phyloP scores from a whole-genome alignment of 23 red algal genomes.

The Gracilaria gracilis region DNA sequence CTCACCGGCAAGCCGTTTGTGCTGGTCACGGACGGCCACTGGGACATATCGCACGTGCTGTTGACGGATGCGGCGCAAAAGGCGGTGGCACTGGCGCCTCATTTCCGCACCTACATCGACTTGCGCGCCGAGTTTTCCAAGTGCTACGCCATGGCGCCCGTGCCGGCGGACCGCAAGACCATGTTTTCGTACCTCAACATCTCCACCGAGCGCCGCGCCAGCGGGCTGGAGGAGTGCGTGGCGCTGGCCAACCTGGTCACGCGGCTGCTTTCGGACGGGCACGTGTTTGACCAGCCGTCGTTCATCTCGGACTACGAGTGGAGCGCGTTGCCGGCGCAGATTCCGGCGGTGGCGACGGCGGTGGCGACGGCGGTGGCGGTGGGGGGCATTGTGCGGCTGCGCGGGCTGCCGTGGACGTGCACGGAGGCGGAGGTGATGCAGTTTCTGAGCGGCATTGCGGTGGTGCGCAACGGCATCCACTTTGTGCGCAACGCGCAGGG shows the following conservation, averaged over 20 bases:
- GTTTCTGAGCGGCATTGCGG: constrained; percentile 67
- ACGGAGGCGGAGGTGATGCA: constrained; percentile 76
- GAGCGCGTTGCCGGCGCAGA: constrained; percentile 40
- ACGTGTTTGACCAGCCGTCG: constrained; percentile 62
- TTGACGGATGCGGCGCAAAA: constrained; percentile 76
- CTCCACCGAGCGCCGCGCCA: constrained; percentile 41
- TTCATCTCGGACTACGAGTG: constrained; percentile 73
- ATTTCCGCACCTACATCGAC: constrained; percentile 79
- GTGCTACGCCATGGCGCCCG: constrained; percentile 61
- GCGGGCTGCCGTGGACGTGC: constrained; percentile 95
- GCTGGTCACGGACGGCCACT: constrained; percentile 83
- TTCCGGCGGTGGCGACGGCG: constrained; percentile 71
- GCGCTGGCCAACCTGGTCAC: constrained; percentile 65
- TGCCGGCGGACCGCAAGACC: constrained; percentile 64
- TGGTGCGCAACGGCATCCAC: constrained; percentile 79
- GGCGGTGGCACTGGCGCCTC: constrained; percentile 59
- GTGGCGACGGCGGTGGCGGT: constrained; percentile 85
- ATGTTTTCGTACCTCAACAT: constrained; percentile 71
- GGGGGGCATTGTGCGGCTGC: constrained; percentile 85
- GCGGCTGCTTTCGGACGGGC: constrained; percentile 65
- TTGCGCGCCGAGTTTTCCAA: constrained; percentile 79
- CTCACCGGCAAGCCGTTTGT: constrained; percentile 65
- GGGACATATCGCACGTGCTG: constrained; percentile 78
- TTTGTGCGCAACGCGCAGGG: constrained; percentile 88
- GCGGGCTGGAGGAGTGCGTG: constrained; percentile 67